A percentile compares a stretch with the other conserved stretches of the same genome.
These are phyloP conservation scores for Phytopythium chamaehyphon DNA, from an alignment of 352 stramenopile genomes.

Conservation along the genomic window DNA sequence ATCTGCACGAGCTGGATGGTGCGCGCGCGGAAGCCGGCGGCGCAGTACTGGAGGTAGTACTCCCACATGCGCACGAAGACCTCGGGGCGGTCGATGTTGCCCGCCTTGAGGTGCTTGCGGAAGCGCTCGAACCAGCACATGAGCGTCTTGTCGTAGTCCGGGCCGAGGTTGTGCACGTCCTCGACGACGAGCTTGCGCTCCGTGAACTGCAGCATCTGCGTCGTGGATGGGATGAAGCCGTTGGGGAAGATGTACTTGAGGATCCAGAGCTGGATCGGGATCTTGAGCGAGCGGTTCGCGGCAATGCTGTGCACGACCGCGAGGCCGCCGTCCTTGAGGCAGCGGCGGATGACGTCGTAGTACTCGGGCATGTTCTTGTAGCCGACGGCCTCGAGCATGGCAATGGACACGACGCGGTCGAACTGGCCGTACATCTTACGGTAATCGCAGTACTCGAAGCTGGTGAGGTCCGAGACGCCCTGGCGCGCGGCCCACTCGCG, in stretches of 20 bases:
- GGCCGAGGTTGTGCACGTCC: constrained; percentile 82
- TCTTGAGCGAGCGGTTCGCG: constrained; percentile 81
- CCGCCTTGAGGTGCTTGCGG: constrained; percentile 73
- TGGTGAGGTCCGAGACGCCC: constrained; percentile 79
- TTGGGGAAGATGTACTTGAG: constrained; percentile 92
- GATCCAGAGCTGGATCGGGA: constrained; percentile 82
- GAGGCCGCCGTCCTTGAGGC: constrained; percentile 75
- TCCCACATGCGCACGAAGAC: constrained; percentile 89
- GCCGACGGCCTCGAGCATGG: constrained; percentile 88
- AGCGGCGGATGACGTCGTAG: constrained; percentile 78
- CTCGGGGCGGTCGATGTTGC: constrained; percentile 70
- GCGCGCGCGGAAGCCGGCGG: constrained; percentile 84
- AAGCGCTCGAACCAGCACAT: constrained; percentile 88
- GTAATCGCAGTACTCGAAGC: constrained; percentile 91
- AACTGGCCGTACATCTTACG: constrained; percentile 85
- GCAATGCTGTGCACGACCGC: constrained; percentile 81
- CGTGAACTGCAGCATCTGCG: constrained; percentile 69
- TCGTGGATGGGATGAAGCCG: constrained; percentile 76
- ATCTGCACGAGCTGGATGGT: constrained; percentile 84
- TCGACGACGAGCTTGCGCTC: constrained; percentile 81
- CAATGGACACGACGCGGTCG: constrained; percentile 85
- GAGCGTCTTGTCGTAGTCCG: constrained; percentile 89
- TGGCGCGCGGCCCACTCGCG: constrained; percentile 73
- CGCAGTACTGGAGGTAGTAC: constrained; percentile 89
- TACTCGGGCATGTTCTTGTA: constrained; percentile 89